These are phyloP conservation scores for Gamarada debralockiae DNA, from an alignment of 495 filamentous ascomycete species.

Conservation along the genomic window DNA sequence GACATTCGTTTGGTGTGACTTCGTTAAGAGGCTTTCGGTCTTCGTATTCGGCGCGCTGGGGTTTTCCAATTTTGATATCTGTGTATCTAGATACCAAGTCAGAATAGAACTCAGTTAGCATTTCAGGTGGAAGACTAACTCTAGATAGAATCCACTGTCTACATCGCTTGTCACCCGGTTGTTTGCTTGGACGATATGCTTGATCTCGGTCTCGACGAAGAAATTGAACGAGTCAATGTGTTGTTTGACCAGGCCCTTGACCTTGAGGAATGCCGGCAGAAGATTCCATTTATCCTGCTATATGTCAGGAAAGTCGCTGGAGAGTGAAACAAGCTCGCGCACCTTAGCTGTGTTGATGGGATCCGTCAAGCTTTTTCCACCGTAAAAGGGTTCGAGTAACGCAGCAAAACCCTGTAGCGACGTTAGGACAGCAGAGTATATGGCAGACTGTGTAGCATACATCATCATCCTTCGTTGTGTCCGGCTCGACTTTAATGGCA, in stretches of 20 bases:
- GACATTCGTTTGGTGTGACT: slow-evolving; percentile 89
- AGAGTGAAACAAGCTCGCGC: neutral
- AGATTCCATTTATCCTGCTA: slow-evolving; percentile 88
- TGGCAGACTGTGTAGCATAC: slow-evolving; percentile 1
- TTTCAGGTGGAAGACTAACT: slow-evolving; percentile 34
- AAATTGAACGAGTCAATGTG: slow-evolving; percentile 99
- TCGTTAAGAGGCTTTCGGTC: slow-evolving; percentile 54
- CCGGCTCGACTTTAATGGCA: slow-evolving; percentile 7
- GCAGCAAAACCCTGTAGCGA: slow-evolving; percentile 69
- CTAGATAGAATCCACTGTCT: slow-evolving; percentile 79
- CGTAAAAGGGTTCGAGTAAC: slow-evolving; percentile 91
- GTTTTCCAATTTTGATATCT: slow-evolving; percentile 78
- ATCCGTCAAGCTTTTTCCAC: slow-evolving; percentile 88
- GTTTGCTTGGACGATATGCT: slow-evolving; percentile 92
- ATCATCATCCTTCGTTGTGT: slow-evolving; percentile 16
- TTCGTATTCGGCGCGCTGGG: slow-evolving; percentile 70
- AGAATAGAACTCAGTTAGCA: neutral
- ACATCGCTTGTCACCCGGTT: slow-evolving; percentile 81
- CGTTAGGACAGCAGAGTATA: slow-evolving; percentile 7
- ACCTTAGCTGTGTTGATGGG: slow-evolving; percentile 82
- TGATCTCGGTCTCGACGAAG: slow-evolving; percentile 91
- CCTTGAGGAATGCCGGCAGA: slow-evolving; percentile 91
- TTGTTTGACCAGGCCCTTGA: slow-evolving; percentile 94
- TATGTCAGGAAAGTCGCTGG: slow-evolving; percentile 1
- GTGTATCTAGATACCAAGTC: slow-evolving; percentile 47